phyloP scores from a whole-genome alignment of 2,329 filamentous ascomycete species.

The Zarea fungicola region DNA sequence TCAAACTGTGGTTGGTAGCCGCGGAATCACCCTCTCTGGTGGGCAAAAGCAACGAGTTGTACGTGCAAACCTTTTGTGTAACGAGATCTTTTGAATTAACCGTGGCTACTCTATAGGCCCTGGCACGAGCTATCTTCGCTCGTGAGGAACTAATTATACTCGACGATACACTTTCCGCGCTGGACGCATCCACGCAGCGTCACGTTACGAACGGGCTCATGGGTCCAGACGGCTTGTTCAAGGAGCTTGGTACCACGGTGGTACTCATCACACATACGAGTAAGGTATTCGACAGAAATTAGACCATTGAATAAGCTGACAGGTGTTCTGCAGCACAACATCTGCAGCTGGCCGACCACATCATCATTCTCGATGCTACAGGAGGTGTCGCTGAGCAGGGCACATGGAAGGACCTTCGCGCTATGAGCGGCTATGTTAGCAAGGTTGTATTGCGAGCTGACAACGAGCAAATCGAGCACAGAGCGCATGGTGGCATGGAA shows the following conservation, averaged over 20 bases:
- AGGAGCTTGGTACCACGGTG: constrained; percentile 12
- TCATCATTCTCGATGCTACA: constrained; percentile 11
- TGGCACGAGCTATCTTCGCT: constrained; percentile 15
- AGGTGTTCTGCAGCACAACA: constrained; percentile 9
- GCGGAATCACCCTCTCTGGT: constrained; percentile 14
- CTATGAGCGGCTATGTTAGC: constrained; percentile 9
- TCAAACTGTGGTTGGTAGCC: constrained; percentile 13
- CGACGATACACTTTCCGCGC: constrained; percentile 16
- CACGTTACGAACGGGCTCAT: constrained; percentile 12
- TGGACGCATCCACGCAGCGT: constrained; percentile 14
- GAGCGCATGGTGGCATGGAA: not conserved
- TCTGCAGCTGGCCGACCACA: constrained; percentile 13
- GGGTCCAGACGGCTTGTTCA: constrained; percentile 13
- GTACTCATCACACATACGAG: constrained; percentile 16
- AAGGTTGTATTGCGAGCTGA: not conserved
- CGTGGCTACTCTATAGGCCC: not conserved
- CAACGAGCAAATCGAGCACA: not conserved
- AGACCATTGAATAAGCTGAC: not conserved
- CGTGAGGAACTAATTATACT: constrained; percentile 12
- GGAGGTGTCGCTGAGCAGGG: constrained; percentile 14
- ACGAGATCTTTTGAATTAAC: not conserved
- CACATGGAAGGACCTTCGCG: constrained; percentile 14
- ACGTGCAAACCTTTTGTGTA: not conserved
- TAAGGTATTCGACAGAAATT: constrained; percentile 4
- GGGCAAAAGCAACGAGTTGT: constrained; percentile 19